Evolutionary conservation across 2,329 filamentous ascomycete genomes (phyloP).

Genomic region (Didymella pomorum): DNA sequence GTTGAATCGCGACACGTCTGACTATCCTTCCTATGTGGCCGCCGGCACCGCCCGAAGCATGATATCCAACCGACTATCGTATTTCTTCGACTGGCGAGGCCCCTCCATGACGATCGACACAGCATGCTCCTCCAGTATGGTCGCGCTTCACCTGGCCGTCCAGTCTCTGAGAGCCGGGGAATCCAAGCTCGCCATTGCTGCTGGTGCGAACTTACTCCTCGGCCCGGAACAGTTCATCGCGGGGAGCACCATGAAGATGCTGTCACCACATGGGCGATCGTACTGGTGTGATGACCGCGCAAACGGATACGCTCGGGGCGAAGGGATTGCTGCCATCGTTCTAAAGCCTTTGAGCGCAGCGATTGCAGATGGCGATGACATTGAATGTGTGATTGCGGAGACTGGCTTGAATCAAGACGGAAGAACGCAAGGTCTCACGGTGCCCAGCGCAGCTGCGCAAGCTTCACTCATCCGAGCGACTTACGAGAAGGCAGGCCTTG

Average conservation of each 20-base stretch:
- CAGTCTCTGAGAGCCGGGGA: conserved; percentile 25
- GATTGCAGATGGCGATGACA: conserved; percentile 56
- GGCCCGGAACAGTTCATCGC: conserved; percentile 30
- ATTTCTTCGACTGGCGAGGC: conserved; percentile 50
- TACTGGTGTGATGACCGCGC: conserved; percentile 51
- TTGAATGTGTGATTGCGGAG: conserved; percentile 52
- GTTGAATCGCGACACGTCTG: conserved; percentile 9
- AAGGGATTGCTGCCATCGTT: conserved; percentile 60
- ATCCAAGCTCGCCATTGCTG: conserved; percentile 26
- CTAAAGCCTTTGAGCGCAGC: conserved; percentile 62
- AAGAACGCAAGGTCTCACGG: conserved; percentile 50
- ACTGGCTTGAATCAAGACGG: conserved; percentile 53
- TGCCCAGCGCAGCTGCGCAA: conserved; percentile 57
- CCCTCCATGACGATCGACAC: conserved; percentile 52
- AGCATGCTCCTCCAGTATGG: conserved; percentile 48
- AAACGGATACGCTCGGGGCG: conserved; percentile 62
- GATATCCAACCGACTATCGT: conserved; percentile 49
- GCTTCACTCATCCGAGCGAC: conserved; percentile 36
- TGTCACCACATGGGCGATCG: conserved; percentile 38
- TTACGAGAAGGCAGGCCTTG: conserved; percentile 51
- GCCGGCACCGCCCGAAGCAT: conserved; percentile 38
- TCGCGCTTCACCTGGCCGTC: conserved; percentile 37
- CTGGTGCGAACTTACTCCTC: conserved; percentile 23
- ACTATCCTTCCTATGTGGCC: conserved; percentile 24
- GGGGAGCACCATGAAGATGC: conserved; percentile 41